These are phyloP conservation scores for Blastocystis sp. DNA, from an alignment of 352 stramenopile species.

Conservation along the genomic window DNA sequence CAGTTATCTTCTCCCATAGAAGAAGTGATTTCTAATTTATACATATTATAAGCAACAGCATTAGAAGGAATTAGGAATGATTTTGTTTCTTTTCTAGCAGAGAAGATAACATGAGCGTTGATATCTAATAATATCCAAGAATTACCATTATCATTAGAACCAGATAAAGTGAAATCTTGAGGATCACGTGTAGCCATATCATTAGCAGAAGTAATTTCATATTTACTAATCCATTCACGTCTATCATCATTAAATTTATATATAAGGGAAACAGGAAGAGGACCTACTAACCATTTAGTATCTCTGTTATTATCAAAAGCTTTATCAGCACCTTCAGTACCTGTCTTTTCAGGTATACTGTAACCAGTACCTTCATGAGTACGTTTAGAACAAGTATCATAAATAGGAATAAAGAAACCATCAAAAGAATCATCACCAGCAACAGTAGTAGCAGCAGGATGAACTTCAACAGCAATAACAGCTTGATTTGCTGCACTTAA, in stretches of 20 bases:
- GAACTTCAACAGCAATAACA: constrained; percentile 17
- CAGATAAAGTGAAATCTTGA: constrained; percentile 8
- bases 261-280: neutral
- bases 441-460: neutral
- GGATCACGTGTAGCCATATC: constrained; percentile 7
- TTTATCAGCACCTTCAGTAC: neutral
- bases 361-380: neutral
- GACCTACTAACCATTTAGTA: constrained; percentile 20
- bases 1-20: too few relatives aligned
- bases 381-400: too few relatives aligned
- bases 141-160: neutral
- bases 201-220: neutral
- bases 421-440: constrained; percentile 6
- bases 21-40: too few relatives aligned
- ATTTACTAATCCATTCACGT: constrained; percentile 25
- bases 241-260: constrained; percentile 5
- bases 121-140: constrained; percentile 8
- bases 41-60: too few relatives aligned
- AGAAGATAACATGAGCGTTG: too few relatives aligned
- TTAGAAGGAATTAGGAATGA: too few relatives aligned
- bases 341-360: neutral
- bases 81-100: too few relatives aligned
- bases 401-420: too few relatives aligned
- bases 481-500: too few relatives aligned
- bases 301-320: constrained; percentile 3